Evolutionary conservation across 768 basidiomycete species (phyloP), one percentile per base, ranked within the genome.

Genomic region (Imleria badia): DNA sequence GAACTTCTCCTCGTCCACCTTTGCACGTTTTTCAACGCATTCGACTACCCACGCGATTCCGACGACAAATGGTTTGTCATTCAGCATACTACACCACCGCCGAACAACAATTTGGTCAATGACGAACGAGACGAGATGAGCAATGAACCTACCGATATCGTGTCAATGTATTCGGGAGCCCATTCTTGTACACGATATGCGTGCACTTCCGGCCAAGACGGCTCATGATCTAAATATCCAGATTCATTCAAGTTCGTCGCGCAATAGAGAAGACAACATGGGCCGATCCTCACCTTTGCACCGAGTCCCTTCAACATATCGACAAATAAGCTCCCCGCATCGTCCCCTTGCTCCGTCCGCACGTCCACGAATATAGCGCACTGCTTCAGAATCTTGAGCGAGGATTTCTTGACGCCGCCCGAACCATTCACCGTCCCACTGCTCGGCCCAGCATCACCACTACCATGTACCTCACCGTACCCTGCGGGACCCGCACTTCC

Each of bases 1-100:
- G 65, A 84, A 89, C 41, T 73, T 78, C 5, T 74, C 68, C 66
- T 92, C 92, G 22, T 86, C 89, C 4, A 88, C 81, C 42, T 72
- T 80, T 36, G 69, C 69, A 42, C 79, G 77, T 58, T 84, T 81
- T 62, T 94, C 91, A 2, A 81, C 87, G 60, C 91, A 95, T 64
- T 91, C 85, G 3, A 94, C 89, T 6, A 95, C 88, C 93, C 93
- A 94, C 17, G 83, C 87, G 60, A 94, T 90, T 9, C 91, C 89
- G 15, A 96, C 87, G 15, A 92, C 84, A 23, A 74, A 60, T 1
- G 93, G 93, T 63, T 86, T 79, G 64, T 68, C 85, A 42, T 82
- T 75, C 22, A 90, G 72, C 45, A 83, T 65, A 48, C 88, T 89
- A 33, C 11, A 41, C 14, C 35, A 30, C 29, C 38, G 4, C 23